These are phyloP conservation scores for Pseudoturritis turrita DNA, from an alignment of 345 rosid genomes.

Conservation along the genomic window DNA sequence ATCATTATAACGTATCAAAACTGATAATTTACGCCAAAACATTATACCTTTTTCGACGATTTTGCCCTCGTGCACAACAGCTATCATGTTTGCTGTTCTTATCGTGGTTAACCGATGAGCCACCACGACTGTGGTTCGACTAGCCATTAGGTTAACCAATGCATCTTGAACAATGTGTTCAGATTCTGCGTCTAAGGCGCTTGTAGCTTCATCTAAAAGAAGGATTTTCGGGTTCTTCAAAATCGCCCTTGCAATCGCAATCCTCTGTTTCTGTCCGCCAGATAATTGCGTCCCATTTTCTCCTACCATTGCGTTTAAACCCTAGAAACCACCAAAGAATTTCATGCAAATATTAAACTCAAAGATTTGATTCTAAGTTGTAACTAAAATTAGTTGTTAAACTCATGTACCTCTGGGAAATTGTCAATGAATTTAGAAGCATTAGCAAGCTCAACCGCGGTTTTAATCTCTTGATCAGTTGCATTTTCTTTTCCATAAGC, in stretches of 20 bases:
- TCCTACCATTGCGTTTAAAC: slow-evolving; percentile 44
- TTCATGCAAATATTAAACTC: background rate
- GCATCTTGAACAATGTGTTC: slow-evolving; percentile 55
- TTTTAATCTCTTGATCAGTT: background rate
- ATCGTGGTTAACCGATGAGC: slow-evolving; percentile 53
- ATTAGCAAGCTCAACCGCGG: slow-evolving; percentile 6
- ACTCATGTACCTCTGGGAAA: slow-evolving; percentile 3
- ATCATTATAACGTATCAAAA: background rate
- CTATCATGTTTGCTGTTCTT: slow-evolving; percentile 47
- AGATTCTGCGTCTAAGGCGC: slow-evolving; percentile 40
- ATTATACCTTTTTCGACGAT: slow-evolving; percentile 32
- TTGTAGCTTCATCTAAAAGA: slow-evolving; percentile 8
- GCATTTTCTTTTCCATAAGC: slow-evolving; percentile 13
- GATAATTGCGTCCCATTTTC: slow-evolving; percentile 52
- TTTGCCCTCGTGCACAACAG: slow-evolving; percentile 49
- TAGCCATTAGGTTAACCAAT: slow-evolving; percentile 34
- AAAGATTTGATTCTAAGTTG: background rate
- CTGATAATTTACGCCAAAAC: background rate
- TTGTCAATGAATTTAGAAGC: background rate
- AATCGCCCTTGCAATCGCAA: background rate
- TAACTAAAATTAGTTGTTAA: background rate
- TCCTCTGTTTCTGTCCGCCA: slow-evolving; percentile 30
- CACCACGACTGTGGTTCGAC: slow-evolving; percentile 46
- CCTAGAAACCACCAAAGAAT: slow-evolving; percentile 1
- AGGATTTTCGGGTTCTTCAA: slow-evolving; percentile 4